Base-by-base conservation (phyloP, 257 asterid genomes). In the Gentiana dahurica region DNA sequence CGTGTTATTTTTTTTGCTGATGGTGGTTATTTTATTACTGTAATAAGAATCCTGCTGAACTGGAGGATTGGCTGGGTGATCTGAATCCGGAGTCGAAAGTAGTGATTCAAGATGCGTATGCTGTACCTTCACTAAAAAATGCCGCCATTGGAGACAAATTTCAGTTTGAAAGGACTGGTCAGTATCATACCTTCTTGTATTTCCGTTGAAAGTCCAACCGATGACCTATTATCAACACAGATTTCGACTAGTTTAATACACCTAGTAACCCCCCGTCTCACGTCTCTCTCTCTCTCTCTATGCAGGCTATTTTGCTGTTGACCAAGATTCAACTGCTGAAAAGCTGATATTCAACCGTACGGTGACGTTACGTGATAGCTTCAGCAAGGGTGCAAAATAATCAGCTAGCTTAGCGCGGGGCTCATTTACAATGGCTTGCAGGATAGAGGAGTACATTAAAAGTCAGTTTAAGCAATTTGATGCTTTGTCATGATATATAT, bases 151-250 rank as follows among this genome's bases (percentile, higher is more conserved):
- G 97, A 56, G 98, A 85, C 70, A 73, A 36, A 44, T 92, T 85
- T 75, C 97, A 88, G 85, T 85, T 92, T 56, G 99, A 88, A 80
- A 69, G 99, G 75, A 87, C 88, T 36, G 99, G 99, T 92, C 75
- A 58, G 74, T 69, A 73, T 15, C 24, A 15, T 15, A 15, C 24
- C 24, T 15, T 15, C 24, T 15, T 15, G 24, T 15, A 45, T 57
- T 15, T 34, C 43, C 33, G 54, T 54, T 36, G 6, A 9, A 46
- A 53, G 45, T 51, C 47, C 4, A 64, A 15, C 24, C 24, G 24
- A 15, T 15, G 24, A 15, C 24, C 24, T 15, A 15, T 15, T 15
- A 15, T 48, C 39, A n/a, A 13, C 11, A 33, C 33, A 41, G 51
- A 15, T 36, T 10, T 46, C 24, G 46, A 41, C 5, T 5, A 5